Evolutionary conservation across 805 yeast species (phyloP), one percentile per base, ranked within the genome.

Genomic region (Wickerhamiella occidentalis): DNA sequence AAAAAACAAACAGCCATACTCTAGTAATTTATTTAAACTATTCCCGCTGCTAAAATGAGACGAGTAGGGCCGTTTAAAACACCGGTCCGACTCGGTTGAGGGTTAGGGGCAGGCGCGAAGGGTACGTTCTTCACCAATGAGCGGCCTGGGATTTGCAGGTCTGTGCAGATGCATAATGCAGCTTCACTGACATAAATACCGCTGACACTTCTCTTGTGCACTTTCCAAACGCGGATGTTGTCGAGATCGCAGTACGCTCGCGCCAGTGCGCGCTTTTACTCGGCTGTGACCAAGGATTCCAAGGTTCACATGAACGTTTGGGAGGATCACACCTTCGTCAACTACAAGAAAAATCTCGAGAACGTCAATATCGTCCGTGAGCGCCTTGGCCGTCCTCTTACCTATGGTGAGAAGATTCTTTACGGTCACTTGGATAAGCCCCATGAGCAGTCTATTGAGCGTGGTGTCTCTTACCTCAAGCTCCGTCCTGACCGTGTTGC

Each of bases 401-500:
- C 97, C 48, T 80, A 85, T 64, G 96, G 96, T 55, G 97, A 90
- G 74, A 90, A 90, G 75, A 78, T 90, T 58, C 75, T 90, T 58
- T 92, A 90, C 71, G 90, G 95, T 56, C 97, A 90, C 72, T 77
- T 90, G 67, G 95, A 84, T 64, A 78, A 90, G 63, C 96, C 96
- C 55, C 88, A 83, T 60, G 87, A 78, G 58, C 86, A 86, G 70
- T 80, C 82, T 56, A 78, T 83, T 59, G 77, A 71, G 68, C 82
- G 97, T 68, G 96, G 97, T 65, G 77, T 79, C 51, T 82, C 92
- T 45, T 90, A 90, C 72, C 76, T 88, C 69, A 90, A 90, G 72
- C 77, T 90, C 66, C 82, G 94, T 71, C 97, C 97, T 50, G 97
- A 88, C 69, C 80, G 97, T 69, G 96, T 90, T 54, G 96, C 96